A percentile compares a stretch with the other conserved stretches of the same genome.
Evolutionary conservation across 257 asterid genomes (phyloP).

Genomic region (Parsonsia alboflavescens): DNA sequence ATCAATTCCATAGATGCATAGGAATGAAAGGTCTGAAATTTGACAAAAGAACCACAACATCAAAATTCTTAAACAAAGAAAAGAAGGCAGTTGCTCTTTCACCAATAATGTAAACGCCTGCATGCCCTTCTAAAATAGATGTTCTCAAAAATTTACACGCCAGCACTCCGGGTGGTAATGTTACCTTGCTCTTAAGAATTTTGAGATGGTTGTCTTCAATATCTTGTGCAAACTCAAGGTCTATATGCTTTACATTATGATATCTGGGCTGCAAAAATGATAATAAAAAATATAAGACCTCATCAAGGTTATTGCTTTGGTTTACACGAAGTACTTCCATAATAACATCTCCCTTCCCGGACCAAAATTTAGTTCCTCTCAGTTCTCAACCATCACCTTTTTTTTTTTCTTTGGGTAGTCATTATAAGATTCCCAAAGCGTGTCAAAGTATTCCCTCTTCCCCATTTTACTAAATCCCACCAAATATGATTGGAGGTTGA

Average conservation of each 20-base stretch:
- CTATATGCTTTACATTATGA: slow-evolving; percentile 74
- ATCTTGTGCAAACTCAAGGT: slow-evolving; percentile 85
- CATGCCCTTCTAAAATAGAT: neutral
- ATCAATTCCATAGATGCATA: neutral
- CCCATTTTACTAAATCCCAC: neutral
- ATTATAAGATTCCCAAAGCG: no score
- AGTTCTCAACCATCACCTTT: no score
- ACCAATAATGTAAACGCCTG: neutral
- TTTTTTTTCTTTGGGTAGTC: no score
- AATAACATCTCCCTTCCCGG: no score
- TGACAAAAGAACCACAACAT: neutral
- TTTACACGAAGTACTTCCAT: no score
- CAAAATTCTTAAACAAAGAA: neutral
- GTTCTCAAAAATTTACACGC: no score
- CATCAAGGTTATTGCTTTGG: no score
- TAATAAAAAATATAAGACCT: neutral
- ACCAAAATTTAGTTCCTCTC: no score
- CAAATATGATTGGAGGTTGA: neutral
- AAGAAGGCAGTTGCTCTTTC: neutral
- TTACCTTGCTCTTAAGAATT: slow-evolving; percentile 59
- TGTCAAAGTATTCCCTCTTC: neutral
- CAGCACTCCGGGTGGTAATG: neutral
- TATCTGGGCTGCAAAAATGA: slow-evolving; percentile 64
- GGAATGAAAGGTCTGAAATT: neutral
- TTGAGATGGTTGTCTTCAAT: slow-evolving; percentile 78